phyloP scores from a whole-genome alignment of 106 monocot species.

The Allium cepa region DNA sequence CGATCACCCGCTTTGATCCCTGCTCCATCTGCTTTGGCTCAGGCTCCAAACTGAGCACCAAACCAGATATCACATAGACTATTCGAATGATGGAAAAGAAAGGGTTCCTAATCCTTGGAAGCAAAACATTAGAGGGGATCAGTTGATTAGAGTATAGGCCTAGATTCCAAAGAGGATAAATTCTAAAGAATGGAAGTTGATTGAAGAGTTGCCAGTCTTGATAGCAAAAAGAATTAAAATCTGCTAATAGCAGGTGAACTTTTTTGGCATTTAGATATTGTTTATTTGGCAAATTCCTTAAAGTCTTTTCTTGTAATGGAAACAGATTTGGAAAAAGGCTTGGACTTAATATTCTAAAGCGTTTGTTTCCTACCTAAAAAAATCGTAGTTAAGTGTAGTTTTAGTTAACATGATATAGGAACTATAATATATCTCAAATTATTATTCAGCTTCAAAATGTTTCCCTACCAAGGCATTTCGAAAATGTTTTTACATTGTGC shows the following conservation, averaged over 20 bases:
- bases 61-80: slow-evolving; percentile 65
- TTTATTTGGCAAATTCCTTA: too few species aligned
- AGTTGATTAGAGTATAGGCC: slow-evolving; percentile 81
- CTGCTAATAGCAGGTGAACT: slow-evolving; percentile 29
- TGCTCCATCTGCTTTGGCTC: slow-evolving; percentile 78
- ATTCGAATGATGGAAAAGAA: slow-evolving; percentile 94
- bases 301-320: too few species aligned
- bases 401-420: too few species aligned
- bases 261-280: too few species aligned
- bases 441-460: too few species aligned
- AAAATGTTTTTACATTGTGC: too few species aligned
- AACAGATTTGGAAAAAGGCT: too few species aligned
- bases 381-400: too few species aligned
- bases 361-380: too few species aligned
- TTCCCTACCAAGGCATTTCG: too few species aligned
- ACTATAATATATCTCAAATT: too few species aligned
- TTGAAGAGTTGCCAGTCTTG: slow-evolving; percentile 78
- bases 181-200: slow-evolving; percentile 74
- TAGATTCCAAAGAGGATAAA: slow-evolving; percentile 86
- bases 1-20: slow-evolving; percentile 63
- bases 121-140: slow-evolving; percentile 66
- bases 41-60: slow-evolving; percentile 81
- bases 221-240: slow-evolving; percentile 29
- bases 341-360: too few species aligned
- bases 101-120: slow-evolving; percentile 81